phyloP scores from a whole-genome alignment of 1,284 basidiomycete genomes.

The Malassezia arunalokei region DNA sequence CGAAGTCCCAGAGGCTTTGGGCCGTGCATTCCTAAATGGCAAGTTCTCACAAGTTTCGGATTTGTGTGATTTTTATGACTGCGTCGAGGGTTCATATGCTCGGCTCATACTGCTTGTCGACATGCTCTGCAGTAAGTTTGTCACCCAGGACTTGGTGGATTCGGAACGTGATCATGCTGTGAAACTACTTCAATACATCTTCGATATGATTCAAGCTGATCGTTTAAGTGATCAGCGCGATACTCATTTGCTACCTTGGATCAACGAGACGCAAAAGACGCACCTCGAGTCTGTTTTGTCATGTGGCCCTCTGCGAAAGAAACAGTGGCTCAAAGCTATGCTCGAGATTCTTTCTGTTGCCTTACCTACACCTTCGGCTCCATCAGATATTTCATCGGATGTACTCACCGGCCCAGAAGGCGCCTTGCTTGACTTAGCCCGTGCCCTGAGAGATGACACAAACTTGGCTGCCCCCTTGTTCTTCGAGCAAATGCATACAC shows the following conservation, averaged over 20 bases:
- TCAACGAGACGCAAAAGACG: not conserved
- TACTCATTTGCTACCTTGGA: not conserved
- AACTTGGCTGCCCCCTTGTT: not conserved
- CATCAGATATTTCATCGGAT: not conserved
- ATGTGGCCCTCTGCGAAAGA: not conserved
- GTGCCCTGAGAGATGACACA: not conserved
- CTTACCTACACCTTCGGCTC: not conserved
- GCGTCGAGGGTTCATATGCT: not conserved
- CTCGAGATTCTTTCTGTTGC: slow-evolving; percentile 1
- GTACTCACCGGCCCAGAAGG: not conserved
- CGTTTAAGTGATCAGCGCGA: slow-evolving; percentile 8
- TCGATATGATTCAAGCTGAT: not conserved
- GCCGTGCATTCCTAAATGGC: slow-evolving; percentile 10
- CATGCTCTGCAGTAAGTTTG: slow-evolving; percentile 5
- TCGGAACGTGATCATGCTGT: not conserved
- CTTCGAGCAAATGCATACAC: not conserved
- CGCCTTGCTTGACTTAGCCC: not conserved
- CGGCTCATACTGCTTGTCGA: slow-evolving; percentile 1
- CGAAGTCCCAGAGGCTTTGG: slow-evolving; percentile 9
- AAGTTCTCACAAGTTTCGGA: slow-evolving; percentile 13
- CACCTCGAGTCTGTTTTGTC: not conserved
- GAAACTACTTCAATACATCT: not conserved
- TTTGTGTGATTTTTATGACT: slow-evolving; percentile 7
- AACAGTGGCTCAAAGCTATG: not conserved
- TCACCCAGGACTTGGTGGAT: slow-evolving; percentile 1